Percentiles rank a stretch among this genome's conserved stretches.
These are phyloP conservation scores for Hordeum marinum DNA, from an alignment of 176 grass and related monocot genomes.

Conservation along the genomic window DNA sequence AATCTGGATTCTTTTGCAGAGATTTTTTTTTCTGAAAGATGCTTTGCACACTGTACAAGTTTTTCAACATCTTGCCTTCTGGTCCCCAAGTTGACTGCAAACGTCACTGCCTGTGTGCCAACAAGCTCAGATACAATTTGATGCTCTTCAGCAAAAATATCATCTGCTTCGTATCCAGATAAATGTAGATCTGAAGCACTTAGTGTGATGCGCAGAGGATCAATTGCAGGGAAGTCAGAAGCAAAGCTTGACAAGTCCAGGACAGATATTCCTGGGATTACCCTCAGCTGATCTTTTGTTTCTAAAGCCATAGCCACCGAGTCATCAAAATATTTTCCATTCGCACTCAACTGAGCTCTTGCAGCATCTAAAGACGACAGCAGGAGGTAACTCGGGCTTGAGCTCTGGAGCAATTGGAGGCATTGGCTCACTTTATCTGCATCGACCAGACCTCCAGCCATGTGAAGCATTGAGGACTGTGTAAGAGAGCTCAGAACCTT, in stretches of 20 bases:
- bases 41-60: slow-evolving; percentile 42
- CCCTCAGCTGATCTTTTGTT: slow-evolving; percentile 31
- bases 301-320: slow-evolving; percentile 48
- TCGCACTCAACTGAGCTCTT: slow-evolving; percentile 63
- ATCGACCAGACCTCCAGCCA: slow-evolving; percentile 55
- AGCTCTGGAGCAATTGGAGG: slow-evolving; percentile 76
- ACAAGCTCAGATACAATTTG: slow-evolving; percentile 67
- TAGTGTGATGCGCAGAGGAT: slow-evolving; percentile 68
- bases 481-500: slow-evolving; percentile 92
- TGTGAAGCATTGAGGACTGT: slow-evolving; percentile 86
- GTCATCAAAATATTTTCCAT: slow-evolving; percentile 48
- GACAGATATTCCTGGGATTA: slow-evolving; percentile 57
- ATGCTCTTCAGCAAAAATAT: slow-evolving; percentile 42
- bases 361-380: slow-evolving; percentile 84
- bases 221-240: slow-evolving; percentile 63
- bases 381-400: slow-evolving; percentile 83
- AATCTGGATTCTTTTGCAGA: slow-evolving; percentile 7
- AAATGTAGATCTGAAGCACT: slow-evolving; percentile 38
- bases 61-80: slow-evolving; percentile 46
- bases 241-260: slow-evolving; percentile 49
- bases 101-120: slow-evolving; percentile 49
- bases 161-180: slow-evolving; percentile 59
- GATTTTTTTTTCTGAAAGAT: slow-evolving; percentile 47
- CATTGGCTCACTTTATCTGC: slow-evolving; percentile 56
- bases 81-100: slow-evolving; percentile 74